Conservation (phyloP, 2,329 filamentous ascomycete species). For the Periconia sp. region DNA sequence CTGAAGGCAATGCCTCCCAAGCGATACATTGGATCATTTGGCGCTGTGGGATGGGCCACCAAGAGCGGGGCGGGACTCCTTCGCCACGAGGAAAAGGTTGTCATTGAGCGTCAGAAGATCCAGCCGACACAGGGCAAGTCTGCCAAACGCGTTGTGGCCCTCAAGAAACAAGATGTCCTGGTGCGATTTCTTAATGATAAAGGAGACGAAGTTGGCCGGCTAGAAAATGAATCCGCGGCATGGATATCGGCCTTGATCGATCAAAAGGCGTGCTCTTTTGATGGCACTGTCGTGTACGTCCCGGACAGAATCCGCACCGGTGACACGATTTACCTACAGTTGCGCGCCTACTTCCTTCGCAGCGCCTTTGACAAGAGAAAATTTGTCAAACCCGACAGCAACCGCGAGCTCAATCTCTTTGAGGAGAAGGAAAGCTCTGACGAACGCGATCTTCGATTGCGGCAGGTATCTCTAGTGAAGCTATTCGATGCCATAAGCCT, state of each 20-base stretch:
- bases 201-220: slow-evolving; percentile 82
- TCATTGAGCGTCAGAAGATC: slow-evolving; percentile 84
- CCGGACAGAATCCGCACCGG: slow-evolving; percentile 86
- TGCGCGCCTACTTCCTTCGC: slow-evolving; percentile 76
- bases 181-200: slow-evolving; percentile 85
- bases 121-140: slow-evolving; percentile 57
- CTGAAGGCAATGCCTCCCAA: slow-evolving; percentile 57
- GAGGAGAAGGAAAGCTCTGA: slow-evolving; percentile 85
- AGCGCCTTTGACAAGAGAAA: slow-evolving; percentile 72
- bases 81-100: slow-evolving; percentile 81
- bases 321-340: slow-evolving; percentile 91
- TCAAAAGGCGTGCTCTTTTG: slow-evolving; percentile 85
- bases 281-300: slow-evolving; percentile 86
- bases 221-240: slow-evolving; percentile 84
- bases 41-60: slow-evolving; percentile 90
- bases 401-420: slow-evolving; percentile 75
- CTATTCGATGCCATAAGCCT: slow-evolving; percentile 90
- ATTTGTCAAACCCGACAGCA: slow-evolving; percentile 69
- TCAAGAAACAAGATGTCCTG: slow-evolving; percentile 79
- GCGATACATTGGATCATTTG: slow-evolving; percentile 90
- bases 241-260: slow-evolving; percentile 95
- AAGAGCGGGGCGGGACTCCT: slow-evolving; percentile 78
- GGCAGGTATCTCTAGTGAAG: slow-evolving; percentile 86
- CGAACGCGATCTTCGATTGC: slow-evolving; percentile 80
- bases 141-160: slow-evolving; percentile 56